These are phyloP conservation scores for Biscogniauxia marginata DNA, from an alignment of 2,329 filamentous ascomycete genomes.

Conservation along the genomic window DNA sequence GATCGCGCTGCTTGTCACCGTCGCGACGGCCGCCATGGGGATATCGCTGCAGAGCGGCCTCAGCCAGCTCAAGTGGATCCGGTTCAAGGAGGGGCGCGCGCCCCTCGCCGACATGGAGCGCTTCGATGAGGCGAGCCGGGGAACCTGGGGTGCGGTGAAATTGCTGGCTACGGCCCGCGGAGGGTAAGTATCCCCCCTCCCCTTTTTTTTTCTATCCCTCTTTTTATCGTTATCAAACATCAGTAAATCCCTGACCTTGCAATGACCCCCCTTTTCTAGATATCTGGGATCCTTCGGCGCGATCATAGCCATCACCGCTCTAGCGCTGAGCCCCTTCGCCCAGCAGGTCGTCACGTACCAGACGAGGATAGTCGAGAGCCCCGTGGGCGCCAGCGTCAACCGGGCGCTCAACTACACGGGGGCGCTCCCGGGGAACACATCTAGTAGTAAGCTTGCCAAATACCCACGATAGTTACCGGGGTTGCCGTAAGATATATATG, in stretches of 20 bases:
- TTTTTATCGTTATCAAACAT: background rate
- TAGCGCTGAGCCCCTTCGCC: constrained; percentile 32
- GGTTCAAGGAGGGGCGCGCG: constrained; percentile 29
- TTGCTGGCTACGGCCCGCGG: constrained; percentile 27
- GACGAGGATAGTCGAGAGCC: constrained; percentile 18
- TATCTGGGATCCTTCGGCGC: constrained; percentile 31
- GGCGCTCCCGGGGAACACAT: constrained; percentile 25
- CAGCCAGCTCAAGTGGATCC: constrained; percentile 35
- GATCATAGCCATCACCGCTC: constrained; percentile 26
- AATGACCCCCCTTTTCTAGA: constrained; percentile 7
- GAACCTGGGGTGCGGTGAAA: constrained; percentile 30
- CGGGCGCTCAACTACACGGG: constrained; percentile 30
- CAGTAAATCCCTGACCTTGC: no score
- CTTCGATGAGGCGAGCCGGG: constrained; percentile 35
- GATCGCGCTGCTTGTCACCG: constrained; percentile 32
- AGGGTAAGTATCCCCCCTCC: constrained; percentile 25
- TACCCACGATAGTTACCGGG: background rate
- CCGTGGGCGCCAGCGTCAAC: constrained; percentile 25
- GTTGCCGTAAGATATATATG: no score
- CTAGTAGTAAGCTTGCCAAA: constrained; percentile 19
- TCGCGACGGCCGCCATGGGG: constrained; percentile 30
- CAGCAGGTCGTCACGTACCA: constrained; percentile 34
- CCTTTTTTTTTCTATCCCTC: background rate
- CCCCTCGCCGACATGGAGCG: constrained; percentile 33
- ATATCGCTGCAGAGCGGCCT: constrained; percentile 32